These are phyloP conservation scores for Mucor mucedo DNA, from an alignment of 371 early-diverging fungal genomes.

Conservation along the genomic window DNA sequence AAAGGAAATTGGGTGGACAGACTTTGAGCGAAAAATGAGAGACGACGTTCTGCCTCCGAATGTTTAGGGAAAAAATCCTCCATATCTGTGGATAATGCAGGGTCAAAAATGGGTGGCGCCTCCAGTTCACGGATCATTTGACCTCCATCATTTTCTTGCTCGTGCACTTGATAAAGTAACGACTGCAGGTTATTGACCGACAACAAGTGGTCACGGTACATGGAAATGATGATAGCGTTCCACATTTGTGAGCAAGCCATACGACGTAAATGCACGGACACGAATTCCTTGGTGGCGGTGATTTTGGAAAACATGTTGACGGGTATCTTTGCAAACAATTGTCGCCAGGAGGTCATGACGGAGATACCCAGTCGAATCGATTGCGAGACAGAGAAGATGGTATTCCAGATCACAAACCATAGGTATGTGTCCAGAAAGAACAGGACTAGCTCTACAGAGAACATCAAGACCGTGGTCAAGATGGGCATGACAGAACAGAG, in stretches of 20 bases:
- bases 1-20: conserved; percentile 81
- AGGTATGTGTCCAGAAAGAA: conserved; percentile 92
- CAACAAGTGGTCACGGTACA: conserved; percentile 86
- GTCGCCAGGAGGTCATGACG: conserved; percentile 86
- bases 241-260: conserved; percentile 85
- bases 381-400: conserved; percentile 78
- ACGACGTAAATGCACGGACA: conserved; percentile 71
- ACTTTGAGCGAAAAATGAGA: conserved; percentile 89
- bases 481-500: conserved; percentile 68
- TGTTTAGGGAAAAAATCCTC: conserved; percentile 74
- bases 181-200: conserved; percentile 78
- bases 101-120: conserved; percentile 82
- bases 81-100: conserved; percentile 59
- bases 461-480: conserved; percentile 74
- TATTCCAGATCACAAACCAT: conserved; percentile 91
- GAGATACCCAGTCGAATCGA: conserved; percentile 83
- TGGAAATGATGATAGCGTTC: conserved; percentile 87
- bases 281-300: conserved; percentile 70
- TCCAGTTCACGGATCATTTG: conserved; percentile 57
- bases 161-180: conserved; percentile 77
- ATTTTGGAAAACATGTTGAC: conserved; percentile 80
- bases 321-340: conserved; percentile 79
- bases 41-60: conserved; percentile 84
- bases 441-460: conserved; percentile 73
- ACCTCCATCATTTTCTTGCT: conserved; percentile 33